Conservation (phyloP, 352 stramenopile genomes). For the Pythium aquatile region DNA sequence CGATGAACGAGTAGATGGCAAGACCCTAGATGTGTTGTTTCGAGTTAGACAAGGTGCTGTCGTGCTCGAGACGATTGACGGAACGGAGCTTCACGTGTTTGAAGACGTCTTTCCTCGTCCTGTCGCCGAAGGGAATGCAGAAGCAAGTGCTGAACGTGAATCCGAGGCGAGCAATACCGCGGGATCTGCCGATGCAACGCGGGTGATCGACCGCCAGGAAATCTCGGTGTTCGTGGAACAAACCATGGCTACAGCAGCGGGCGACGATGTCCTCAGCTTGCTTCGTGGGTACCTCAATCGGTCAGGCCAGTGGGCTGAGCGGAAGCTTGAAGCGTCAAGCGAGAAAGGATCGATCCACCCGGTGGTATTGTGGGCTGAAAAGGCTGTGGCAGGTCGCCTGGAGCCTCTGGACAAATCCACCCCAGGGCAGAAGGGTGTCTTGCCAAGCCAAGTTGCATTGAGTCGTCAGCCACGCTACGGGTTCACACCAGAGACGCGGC, state of each 20-base stretch:
- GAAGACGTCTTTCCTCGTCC: conserved; percentile 15
- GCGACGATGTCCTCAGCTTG: conserved; percentile 4
- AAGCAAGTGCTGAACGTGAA: not conserved
- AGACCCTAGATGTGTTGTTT: not conserved
- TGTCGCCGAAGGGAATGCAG: not conserved
- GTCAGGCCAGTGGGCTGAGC: conserved; percentile 52
- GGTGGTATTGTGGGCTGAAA: conserved; percentile 62
- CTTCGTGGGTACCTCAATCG: conserved; percentile 45
- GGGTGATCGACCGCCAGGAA: conserved; percentile 4
- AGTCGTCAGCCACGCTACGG: conserved; percentile 5
- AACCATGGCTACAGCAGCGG: not conserved
- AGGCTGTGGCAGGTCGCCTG: conserved; percentile 34
- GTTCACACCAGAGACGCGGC: conserved; percentile 35
- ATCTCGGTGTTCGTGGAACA: conserved; percentile 13
- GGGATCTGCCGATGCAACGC: not conserved
- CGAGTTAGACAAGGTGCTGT: conserved; percentile 10
- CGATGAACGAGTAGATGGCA: not conserved
- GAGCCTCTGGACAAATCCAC: not conserved
- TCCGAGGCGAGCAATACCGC: too few relatives aligned
- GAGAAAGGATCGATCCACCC: conserved; percentile 37
- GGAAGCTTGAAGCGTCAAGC: conserved; percentile 27
- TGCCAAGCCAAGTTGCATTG: not conserved
- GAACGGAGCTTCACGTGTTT: conserved; percentile 11
- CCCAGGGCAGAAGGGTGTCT: not conserved
- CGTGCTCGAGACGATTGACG: conserved; percentile 6